Evolutionary conservation across 2,329 filamentous ascomycete genomes (phyloP), one percentile per base, ranked within the genome.

Genomic region (Aspergillus pseudoterreus): DNA sequence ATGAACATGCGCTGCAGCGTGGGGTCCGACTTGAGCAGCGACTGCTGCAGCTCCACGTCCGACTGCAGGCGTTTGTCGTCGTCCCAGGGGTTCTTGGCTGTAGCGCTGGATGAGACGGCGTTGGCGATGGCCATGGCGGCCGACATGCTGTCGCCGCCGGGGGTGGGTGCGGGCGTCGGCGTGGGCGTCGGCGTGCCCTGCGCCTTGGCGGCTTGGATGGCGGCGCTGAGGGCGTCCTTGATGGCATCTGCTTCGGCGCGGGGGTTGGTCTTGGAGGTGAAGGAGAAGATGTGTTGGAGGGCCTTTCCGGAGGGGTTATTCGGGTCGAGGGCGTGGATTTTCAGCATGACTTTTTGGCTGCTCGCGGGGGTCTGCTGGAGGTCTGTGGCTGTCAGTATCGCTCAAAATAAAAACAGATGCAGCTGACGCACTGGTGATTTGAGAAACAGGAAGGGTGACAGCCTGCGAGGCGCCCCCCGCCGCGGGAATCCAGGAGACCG

Each of bases 351-450:
- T 78, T 96, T 96, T 15, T 90, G 78, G 33, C 84, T 85, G n/a
- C 80, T 85, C 54, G 90, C 90, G 11, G 94, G 92, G 1, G 94
- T 97, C 70, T 97, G 92, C 71, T 99, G 92, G 45, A 99, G 82
- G 74, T 97, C 90, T 94, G 61, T 11, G 30, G 45, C 45, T 17
- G 50, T 46, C 22, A 51, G 52, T 45, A 8, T 15, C 14, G 35
- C 27, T 30, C 27, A 5, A 22, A 19, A 27, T 9, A 27, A 6
- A 6, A 30, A 9, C 27, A 11, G 27, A 30, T 5, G 21, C 41
- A 55, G 53, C 33, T 43, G 49, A 68, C 86, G 67, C 78, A 94
- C 90, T 96, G 46, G 87, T 90, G 65, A 97, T 92, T 62, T 86
- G 86, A 50, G 82, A 75, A 49, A 96, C 81, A 6, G 81, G 73